Base-by-base conservation (phyloP, 805 yeast species). In the Starmerella sp. region DNA sequence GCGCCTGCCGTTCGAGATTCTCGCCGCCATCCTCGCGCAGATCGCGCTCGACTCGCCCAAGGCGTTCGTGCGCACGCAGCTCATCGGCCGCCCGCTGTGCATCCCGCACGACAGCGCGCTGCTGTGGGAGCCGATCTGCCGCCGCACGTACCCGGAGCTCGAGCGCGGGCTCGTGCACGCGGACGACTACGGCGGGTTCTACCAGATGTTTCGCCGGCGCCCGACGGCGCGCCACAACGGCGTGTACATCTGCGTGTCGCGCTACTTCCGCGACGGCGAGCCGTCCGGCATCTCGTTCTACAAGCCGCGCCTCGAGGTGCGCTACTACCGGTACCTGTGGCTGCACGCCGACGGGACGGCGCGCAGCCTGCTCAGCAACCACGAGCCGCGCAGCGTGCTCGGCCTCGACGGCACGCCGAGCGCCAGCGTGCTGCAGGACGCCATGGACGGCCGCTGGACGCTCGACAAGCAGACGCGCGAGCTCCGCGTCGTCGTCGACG, bases 161-260 rank as follows among this genome's bases (percentile, higher is more conserved):
- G 54, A 29, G 14, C 34, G 45, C 11, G 55, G 58, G 31, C 35
- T 22, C 3, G 15, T 48, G 5, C 44, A 55, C 42, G 52, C 51
- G 30, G 60, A 53, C 37, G 57, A 53, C 49, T 63, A 63, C 52
- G 57, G 53, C 32, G 56, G 60, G 22, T 77, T 77, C 77, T 68
- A 76, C 58, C 59, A 63, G 22, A 80, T 84, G 86, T 71, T 80
- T 43, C 63, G 68, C 44, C 76, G 77, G 38, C 71, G 96, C 41
- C 96, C 97, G 0, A 84, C 83, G 62, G 63, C 90, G 36, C 84
- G 91, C 63, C 86, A 79, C 66, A 74, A 80, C 53, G 98, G 98
- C 1, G 76, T 88, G 17, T 91, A 91, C 63, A 85, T 91, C 28
- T 82, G 95, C 62, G 85, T 83, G 17, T 86, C 90, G 51, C 85